Percentiles rank a stretch among this genome's conserved stretches.
Conservation (phyloP, 768 basidiomycete genomes). For the Russula abietina region DNA sequence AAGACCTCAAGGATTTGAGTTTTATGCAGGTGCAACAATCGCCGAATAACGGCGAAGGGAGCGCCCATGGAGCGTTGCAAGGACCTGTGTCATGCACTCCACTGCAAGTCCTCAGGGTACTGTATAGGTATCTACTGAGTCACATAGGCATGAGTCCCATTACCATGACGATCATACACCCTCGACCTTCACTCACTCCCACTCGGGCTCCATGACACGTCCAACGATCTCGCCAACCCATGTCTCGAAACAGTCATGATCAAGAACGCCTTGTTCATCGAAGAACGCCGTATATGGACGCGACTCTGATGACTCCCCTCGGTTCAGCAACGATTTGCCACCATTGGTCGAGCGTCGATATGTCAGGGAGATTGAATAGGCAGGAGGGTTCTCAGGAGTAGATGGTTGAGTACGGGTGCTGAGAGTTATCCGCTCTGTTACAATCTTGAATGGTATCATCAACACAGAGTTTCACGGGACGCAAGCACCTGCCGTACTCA, state of each 20-base stretch:
- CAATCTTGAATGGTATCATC: slow-evolving; percentile 48
- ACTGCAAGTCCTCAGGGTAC: not conserved
- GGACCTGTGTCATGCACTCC: not conserved
- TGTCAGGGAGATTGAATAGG: slow-evolving; percentile 58
- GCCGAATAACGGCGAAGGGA: not conserved
- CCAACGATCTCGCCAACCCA: slow-evolving; percentile 78
- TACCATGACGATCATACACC: slow-evolving; percentile 12
- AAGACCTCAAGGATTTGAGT: not conserved
- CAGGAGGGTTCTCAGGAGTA: slow-evolving; percentile 47
- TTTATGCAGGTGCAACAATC: no score
- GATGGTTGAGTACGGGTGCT: slow-evolving; percentile 61
- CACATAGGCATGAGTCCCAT: slow-evolving; percentile 5
- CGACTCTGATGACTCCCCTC: slow-evolving; percentile 53
- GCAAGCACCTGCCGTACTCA: slow-evolving; percentile 34
- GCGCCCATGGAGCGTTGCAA: not conserved
- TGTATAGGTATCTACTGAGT: slow-evolving; percentile 8
- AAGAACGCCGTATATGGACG: slow-evolving; percentile 70
- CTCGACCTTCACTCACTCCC: slow-evolving; percentile 26
- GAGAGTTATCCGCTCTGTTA: slow-evolving; percentile 83
- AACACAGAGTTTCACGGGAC: not conserved
- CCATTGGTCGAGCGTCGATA: slow-evolving; percentile 78
- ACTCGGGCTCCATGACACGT: slow-evolving; percentile 57
- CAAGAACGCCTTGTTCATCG: slow-evolving; percentile 72
- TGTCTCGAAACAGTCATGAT: slow-evolving; percentile 64
- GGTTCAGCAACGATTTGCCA: slow-evolving; percentile 79